Evolutionary conservation across 176 grass and related monocot genomes (phyloP).

Genomic region (Saccharum spontaneum): DNA sequence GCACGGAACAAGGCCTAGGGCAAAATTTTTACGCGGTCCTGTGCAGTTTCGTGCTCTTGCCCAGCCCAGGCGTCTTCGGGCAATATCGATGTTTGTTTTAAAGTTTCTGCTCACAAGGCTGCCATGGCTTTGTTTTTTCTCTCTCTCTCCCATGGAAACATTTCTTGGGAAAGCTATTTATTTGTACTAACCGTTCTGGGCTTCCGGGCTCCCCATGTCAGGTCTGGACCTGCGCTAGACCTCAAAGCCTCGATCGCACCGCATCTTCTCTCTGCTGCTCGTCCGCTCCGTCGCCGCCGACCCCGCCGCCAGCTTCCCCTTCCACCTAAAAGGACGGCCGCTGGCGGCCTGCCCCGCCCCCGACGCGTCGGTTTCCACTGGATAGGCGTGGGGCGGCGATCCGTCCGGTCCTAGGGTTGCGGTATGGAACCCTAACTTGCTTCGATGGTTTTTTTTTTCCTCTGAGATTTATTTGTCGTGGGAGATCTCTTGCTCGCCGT

Average conservation of each 20-base stretch:
- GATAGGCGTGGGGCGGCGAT: conserved; percentile 31
- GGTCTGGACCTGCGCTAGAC: conserved; percentile 20
- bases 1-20: no score
- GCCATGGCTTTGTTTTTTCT: not conserved
- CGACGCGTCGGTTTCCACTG: not conserved
- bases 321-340: conserved; percentile 1
- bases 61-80: not conserved
- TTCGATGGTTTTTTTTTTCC: not conserved
- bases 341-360: not conserved
- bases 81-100: not conserved
- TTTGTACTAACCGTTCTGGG: conserved; percentile 1
- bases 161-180: not conserved
- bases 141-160: not conserved
- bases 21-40: not conserved
- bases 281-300: conserved; percentile 5
- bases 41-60: not conserved
- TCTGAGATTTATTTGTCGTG: conserved; percentile 20
- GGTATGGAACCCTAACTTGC: conserved; percentile 47
- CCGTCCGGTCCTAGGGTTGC: not conserved
- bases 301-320: not conserved
- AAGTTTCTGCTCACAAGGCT: not conserved
- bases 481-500: conserved; percentile 12
- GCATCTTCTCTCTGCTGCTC: conserved; percentile 18
- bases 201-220: conserved; percentile 15
- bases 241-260: conserved; percentile 27